Conservation (phyloP, 2,329 filamentous ascomycete species). For the Penicillium frequentans region DNA sequence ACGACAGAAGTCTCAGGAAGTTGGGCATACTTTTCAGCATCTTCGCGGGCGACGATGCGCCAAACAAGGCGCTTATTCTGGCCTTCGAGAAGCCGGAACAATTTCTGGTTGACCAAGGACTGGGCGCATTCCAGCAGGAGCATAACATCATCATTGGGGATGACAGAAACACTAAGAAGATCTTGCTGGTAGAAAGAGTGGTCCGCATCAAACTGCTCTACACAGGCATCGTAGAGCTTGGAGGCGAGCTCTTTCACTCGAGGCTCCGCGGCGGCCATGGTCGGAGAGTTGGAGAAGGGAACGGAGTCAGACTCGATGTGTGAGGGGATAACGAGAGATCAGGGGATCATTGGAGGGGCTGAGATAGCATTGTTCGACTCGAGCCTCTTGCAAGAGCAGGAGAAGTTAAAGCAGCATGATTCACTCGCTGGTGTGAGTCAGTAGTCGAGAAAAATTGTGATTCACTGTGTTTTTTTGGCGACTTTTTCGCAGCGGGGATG, state of each 20-base stretch:
- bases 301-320: constrained; percentile 7
- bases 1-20: not conserved
- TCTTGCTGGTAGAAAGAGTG: constrained; percentile 50
- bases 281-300: constrained; percentile 17
- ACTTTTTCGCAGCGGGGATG: constrained; percentile 30
- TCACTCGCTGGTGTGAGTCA: not conserved
- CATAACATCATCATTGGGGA: constrained; percentile 44
- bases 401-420: constrained; percentile 20
- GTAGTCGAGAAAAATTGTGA: constrained; percentile 12
- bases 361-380: constrained; percentile 35
- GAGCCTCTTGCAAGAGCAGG: constrained; percentile 16
- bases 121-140: constrained; percentile 47
- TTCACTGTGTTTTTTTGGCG: constrained; percentile 28
- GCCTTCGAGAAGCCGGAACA: constrained; percentile 47
- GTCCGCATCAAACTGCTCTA: constrained; percentile 39
- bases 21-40: constrained; percentile 48
- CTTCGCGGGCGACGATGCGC: constrained; percentile 50
- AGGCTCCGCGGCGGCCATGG: constrained; percentile 35
- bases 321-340: constrained; percentile 2
- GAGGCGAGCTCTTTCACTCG: constrained; percentile 42
- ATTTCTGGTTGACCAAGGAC: constrained; percentile 46
- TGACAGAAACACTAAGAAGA: constrained; percentile 42
- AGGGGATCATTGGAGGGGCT: constrained; percentile 31
- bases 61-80: constrained; percentile 47
- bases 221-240: constrained; percentile 47